Percentiles rank a stretch among this genome's conserved stretches.
These are phyloP conservation scores for Xylariaceae sp. DNA, from an alignment of 2,329 filamentous ascomycete species.

Conservation along the genomic window DNA sequence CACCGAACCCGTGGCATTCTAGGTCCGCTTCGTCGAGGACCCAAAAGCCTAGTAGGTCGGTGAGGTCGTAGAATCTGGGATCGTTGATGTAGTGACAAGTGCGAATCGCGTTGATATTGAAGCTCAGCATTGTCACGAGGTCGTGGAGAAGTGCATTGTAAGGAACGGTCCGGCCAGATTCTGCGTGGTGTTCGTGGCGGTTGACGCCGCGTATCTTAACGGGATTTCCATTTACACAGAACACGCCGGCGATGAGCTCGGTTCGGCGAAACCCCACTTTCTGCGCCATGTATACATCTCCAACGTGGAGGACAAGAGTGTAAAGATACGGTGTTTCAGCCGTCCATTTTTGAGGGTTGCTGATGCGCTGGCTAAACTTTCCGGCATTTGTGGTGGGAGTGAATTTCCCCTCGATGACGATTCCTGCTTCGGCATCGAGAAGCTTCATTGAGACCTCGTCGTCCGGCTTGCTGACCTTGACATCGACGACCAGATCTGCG, in stretches of 20 bases:
- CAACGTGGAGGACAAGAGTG: conserved; percentile 38
- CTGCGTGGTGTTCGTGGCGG: conserved; percentile 63
- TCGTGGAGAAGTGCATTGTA: conserved; percentile 56
- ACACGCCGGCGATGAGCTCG: conserved; percentile 55
- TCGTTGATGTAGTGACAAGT: conserved; percentile 63
- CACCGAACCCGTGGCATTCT: conserved; percentile 48
- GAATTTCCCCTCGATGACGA: conserved; percentile 26
- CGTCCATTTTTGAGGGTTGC: conserved; percentile 58
- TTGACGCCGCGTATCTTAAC: conserved; percentile 65
- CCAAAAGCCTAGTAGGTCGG: conserved; percentile 59
- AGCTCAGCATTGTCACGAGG: conserved; percentile 59
- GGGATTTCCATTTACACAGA: conserved; percentile 59
- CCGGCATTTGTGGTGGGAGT: conserved; percentile 36
- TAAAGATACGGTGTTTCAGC: conserved; percentile 63
- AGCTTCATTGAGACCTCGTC: conserved; percentile 32
- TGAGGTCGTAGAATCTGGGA: conserved; percentile 53
- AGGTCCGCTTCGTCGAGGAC: conserved; percentile 54
- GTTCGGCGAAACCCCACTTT: conserved; percentile 58
- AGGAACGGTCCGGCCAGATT: conserved; percentile 56
- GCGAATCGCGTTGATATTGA: conserved; percentile 66
- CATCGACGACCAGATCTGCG: conserved; percentile 45
- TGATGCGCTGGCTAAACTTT: conserved; percentile 35
- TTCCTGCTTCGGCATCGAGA: conserved; percentile 31
- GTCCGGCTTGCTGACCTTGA: conserved; percentile 37
- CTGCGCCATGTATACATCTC: conserved; percentile 41